phyloP scores from a whole-genome alignment of 1,284 basidiomycete genomes.

The Rhodofomes roseus region DNA sequence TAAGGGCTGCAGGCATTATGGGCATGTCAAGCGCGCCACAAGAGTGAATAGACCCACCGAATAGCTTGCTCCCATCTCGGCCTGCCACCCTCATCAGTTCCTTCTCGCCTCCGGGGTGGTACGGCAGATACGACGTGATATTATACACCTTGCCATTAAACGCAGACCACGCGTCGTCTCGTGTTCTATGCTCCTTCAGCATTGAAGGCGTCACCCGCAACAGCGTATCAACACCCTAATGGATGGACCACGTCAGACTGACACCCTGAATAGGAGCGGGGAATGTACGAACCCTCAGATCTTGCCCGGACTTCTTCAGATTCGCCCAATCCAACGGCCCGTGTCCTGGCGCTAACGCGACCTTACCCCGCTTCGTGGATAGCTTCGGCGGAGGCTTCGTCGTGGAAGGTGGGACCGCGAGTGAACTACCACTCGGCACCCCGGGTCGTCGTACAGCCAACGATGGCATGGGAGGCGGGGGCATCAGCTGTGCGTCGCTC shows the following conservation, averaged over 20 bases:
- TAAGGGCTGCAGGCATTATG: conserved; percentile 23
- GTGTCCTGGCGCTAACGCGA: conserved; percentile 88
- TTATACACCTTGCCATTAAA: conserved; percentile 97
- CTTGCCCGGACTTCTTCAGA: conserved; percentile 73
- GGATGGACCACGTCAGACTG: not conserved
- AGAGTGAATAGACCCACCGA: conserved; percentile 55
- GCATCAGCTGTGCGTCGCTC: conserved; percentile 61
- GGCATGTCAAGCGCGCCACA: not conserved
- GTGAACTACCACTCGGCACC: conserved; percentile 38
- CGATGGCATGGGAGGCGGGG: conserved; percentile 59
- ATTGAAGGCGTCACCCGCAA: conserved; percentile 80
- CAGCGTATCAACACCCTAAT: conserved; percentile 60
- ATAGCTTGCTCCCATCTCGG: conserved; percentile 90
- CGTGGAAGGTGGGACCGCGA: conserved; percentile 58
- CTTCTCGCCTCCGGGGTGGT: conserved; percentile 92
- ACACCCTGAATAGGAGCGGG: not conserved
- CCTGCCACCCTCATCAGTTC: conserved; percentile 97
- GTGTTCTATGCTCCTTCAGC: conserved; percentile 79
- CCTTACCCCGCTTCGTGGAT: conserved; percentile 69
- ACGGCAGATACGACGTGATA: conserved; percentile 88
- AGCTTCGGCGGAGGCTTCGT: conserved; percentile 51
- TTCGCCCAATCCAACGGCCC: conserved; percentile 95
- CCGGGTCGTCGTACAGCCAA: conserved; percentile 43
- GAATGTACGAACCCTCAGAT: conserved; percentile 62
- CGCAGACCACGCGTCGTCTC: conserved; percentile 91